Percentiles rank a stretch among this genome's conserved stretches.
Conservation (phyloP, 2,329 filamentous ascomycete genomes). For the Verticillium alfalfae region DNA sequence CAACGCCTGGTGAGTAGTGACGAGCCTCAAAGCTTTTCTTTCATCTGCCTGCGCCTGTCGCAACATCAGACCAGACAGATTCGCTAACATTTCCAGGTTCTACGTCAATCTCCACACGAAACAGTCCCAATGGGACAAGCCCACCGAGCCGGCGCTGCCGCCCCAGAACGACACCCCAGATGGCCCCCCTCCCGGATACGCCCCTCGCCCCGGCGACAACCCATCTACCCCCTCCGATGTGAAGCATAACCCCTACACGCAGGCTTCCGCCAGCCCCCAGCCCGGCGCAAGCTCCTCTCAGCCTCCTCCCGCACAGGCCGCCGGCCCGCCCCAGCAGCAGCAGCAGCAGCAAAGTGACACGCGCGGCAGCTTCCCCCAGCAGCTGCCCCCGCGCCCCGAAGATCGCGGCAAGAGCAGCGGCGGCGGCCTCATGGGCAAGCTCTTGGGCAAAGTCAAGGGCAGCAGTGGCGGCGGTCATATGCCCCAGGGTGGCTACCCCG, state of each 20-base stretch:
- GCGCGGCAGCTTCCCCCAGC: constrained; percentile 20
- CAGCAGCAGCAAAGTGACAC: constrained; percentile 17
- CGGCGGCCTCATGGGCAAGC: constrained; percentile 46
- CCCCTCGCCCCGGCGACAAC: constrained; percentile 34
- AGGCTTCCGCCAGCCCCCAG: constrained; percentile 22
- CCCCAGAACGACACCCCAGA: constrained; percentile 35
- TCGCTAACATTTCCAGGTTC: constrained; percentile 53
- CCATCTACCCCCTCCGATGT: constrained; percentile 37
- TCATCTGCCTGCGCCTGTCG: background rate
- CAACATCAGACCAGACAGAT: background rate
- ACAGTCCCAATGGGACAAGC: constrained; percentile 84
- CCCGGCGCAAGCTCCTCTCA: constrained; percentile 25
- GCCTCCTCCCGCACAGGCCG: constrained; percentile 20
- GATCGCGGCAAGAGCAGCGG: constrained; percentile 33
- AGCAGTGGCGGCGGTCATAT: constrained; percentile 21
- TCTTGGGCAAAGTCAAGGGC: constrained; percentile 42
- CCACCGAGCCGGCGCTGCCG: constrained; percentile 61
- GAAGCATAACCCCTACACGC: constrained; percentile 41
- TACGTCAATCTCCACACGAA: constrained; percentile 88
- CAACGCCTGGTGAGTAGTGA: constrained; percentile 63
- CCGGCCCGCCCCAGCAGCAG: constrained; percentile 22
- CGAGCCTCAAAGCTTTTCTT: background rate
- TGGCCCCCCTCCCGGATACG: constrained; percentile 66
- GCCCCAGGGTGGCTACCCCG: constrained; percentile 7
- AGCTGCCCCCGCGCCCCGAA: constrained; percentile 35